Evolutionary conservation across 805 yeast species (phyloP).

Genomic region (Tetrapisispora namnaoensis): DNA sequence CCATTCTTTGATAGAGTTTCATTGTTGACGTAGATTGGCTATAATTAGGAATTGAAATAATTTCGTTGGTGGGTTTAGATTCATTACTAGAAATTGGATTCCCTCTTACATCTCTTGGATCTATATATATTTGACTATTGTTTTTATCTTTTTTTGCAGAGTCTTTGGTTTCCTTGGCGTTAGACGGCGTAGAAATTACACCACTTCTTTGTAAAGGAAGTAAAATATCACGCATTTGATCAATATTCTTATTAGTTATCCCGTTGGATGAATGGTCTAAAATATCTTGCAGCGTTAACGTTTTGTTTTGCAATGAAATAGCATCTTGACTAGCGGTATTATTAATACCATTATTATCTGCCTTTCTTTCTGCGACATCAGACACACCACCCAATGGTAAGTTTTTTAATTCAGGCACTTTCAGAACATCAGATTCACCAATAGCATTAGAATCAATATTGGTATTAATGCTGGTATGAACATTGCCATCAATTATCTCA

Average conservation of each 20-base stretch:
- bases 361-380: neutral
- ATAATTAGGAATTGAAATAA: constrained; percentile 3
- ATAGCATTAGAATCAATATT: neutral
- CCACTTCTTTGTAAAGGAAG: neutral
- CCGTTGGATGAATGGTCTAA: neutral
- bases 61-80: neutral
- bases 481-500: neutral
- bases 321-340: neutral
- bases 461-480: neutral
- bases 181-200: neutral
- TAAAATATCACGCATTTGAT: neutral
- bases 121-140: neutral
- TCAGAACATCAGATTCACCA: neutral
- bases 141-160: neutral
- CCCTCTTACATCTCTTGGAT: neutral
- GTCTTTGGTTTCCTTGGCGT: neutral
- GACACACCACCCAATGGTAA: neutral
- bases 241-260: neutral
- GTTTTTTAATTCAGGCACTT: neutral
- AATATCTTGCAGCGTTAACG: neutral
- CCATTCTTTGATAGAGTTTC: constrained; percentile 27
- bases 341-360: neutral
- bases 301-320: neutral
- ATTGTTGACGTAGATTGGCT: constrained; percentile 9
- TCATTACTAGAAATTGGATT: neutral